Evolutionary conservation across 2,329 filamentous ascomycete genomes (phyloP).

Genomic region (Phaeosphaeriaceae sp.): DNA sequence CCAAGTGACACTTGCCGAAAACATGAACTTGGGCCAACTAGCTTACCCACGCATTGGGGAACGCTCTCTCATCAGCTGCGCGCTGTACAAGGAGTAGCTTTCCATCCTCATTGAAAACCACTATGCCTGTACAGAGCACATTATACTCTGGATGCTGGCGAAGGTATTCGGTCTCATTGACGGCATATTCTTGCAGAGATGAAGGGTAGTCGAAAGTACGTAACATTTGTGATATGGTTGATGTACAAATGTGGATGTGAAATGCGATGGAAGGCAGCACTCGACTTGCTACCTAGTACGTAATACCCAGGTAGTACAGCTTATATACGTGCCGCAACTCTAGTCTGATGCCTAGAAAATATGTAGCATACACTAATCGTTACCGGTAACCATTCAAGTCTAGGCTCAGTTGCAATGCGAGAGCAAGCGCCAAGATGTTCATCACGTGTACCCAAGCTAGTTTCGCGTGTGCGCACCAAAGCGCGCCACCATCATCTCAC

Average conservation of each 20-base stretch:
- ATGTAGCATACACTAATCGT: too few species aligned
- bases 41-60: conserved; percentile 43
- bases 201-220: conserved; percentile 26
- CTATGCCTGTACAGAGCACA: conserved; percentile 36
- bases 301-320: too few species aligned
- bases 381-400: too few species aligned
- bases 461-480: conserved; percentile 9
- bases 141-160: conserved; percentile 33
- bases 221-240: conserved; percentile 6
- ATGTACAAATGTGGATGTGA: neutral
- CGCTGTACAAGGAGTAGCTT: conserved; percentile 46
- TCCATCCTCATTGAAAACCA: conserved; percentile 41
- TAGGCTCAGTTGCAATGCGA: too few species aligned
- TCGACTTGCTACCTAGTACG: too few species aligned
- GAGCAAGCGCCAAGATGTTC: too few species aligned
- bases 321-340: too few species aligned
- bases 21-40: too few species aligned
- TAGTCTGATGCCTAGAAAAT: too few species aligned
- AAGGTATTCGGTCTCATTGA: conserved; percentile 37
- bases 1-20: neutral
- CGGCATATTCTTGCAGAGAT: conserved; percentile 35
- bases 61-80: conserved; percentile 43
- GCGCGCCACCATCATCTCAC: conserved; percentile 3
- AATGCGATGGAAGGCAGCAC: too few species aligned
- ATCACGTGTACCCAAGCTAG: neutral